These are phyloP conservation scores for Globisporangium orthogonon DNA, from an alignment of 352 stramenopile genomes.

Conservation along the genomic window DNA sequence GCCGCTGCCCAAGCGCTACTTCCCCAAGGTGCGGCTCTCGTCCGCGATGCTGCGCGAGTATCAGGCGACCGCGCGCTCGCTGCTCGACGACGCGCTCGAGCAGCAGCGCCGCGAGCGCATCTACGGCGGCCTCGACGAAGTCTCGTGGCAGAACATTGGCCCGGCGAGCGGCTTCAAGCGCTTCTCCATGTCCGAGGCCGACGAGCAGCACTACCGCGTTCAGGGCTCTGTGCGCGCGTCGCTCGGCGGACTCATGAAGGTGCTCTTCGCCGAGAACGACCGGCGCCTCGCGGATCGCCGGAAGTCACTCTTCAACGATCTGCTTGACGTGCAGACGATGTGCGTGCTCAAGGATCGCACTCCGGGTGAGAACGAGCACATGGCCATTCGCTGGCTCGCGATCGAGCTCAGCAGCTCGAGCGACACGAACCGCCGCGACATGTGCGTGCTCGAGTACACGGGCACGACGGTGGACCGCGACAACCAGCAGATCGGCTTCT, in stretches of 20 bases:
- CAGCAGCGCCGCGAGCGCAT: slow-evolving; percentile 30
- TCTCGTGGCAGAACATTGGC: slow-evolving; percentile 49
- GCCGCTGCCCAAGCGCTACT: slow-evolving; percentile 46
- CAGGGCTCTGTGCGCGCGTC: slow-evolving; percentile 47
- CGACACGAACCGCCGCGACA: slow-evolving; percentile 48
- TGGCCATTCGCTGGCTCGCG: slow-evolving; percentile 69
- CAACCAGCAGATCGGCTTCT: slow-evolving; percentile 49
- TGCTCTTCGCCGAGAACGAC: slow-evolving; percentile 51
- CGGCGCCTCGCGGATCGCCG: slow-evolving; percentile 33
- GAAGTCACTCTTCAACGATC: slow-evolving; percentile 48
- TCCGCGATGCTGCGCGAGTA: slow-evolving; percentile 29
- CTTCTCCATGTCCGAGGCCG: slow-evolving; percentile 39
- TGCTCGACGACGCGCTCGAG: slow-evolving; percentile 43
- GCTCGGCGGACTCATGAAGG: slow-evolving; percentile 52
- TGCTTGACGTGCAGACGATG: slow-evolving; percentile 54
- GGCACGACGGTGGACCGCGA: slow-evolving; percentile 53
- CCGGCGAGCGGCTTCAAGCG: slow-evolving; percentile 45
- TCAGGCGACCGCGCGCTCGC: slow-evolving; percentile 21
- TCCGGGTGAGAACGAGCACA: slow-evolving; percentile 41
- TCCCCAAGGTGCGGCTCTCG: slow-evolving; percentile 33
- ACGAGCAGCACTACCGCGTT: slow-evolving; percentile 42
- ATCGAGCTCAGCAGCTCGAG: slow-evolving; percentile 45
- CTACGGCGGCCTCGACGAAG: slow-evolving; percentile 33
- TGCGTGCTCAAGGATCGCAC: slow-evolving; percentile 41
- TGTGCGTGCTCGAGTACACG: slow-evolving; percentile 70